A percentile compares a stretch with the other conserved stretches of the same genome.
These are phyloP conservation scores for Daedaleopsis nitida DNA, from an alignment of 768 basidiomycete genomes.

Conservation along the genomic window DNA sequence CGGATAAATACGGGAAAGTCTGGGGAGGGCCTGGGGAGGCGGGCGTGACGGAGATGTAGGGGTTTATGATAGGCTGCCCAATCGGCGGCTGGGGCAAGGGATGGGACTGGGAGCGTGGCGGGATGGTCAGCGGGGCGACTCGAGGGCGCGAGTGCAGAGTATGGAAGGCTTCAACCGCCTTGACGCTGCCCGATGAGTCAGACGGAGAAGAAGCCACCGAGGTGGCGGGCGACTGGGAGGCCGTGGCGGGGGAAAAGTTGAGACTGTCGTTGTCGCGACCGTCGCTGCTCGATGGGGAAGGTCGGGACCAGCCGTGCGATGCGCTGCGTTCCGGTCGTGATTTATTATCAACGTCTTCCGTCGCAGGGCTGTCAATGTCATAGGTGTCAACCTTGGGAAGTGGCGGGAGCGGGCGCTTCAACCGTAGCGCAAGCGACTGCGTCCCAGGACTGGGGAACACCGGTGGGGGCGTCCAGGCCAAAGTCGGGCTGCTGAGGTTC, in stretches of 20 bases:
- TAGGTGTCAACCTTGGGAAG: conserved; percentile 12
- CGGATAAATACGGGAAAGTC: neutral
- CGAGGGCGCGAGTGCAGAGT: neutral
- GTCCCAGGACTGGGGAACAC: conserved; percentile 4
- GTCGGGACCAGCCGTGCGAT: neutral
- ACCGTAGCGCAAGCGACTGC: conserved; percentile 6
- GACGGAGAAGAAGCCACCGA: conserved; percentile 7
- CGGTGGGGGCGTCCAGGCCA: neutral
- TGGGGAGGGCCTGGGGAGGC: conserved; percentile 8
- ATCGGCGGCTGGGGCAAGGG: conserved; percentile 1
- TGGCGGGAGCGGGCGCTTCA: conserved; percentile 14
- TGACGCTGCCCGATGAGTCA: conserved; percentile 6
- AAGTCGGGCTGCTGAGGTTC: conserved; percentile 16
- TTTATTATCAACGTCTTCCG: neutral
- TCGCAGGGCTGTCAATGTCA: neutral
- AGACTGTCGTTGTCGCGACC: conserved; percentile 15
- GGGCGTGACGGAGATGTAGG: conserved; percentile 19
- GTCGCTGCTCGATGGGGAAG: conserved; percentile 13
- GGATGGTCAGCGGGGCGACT: conserved; percentile 11
- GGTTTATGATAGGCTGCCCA: conserved; percentile 5
- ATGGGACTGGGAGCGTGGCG: conserved; percentile 10
- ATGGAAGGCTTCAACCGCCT: neutral
- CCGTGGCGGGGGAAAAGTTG: conserved; percentile 1
- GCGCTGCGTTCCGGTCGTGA: conserved; percentile 1
- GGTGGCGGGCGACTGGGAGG: conserved; percentile 7